These are phyloP conservation scores for Coemansia asiatica DNA, from an alignment of 192 early-diverging fungal genomes.

Conservation along the genomic window DNA sequence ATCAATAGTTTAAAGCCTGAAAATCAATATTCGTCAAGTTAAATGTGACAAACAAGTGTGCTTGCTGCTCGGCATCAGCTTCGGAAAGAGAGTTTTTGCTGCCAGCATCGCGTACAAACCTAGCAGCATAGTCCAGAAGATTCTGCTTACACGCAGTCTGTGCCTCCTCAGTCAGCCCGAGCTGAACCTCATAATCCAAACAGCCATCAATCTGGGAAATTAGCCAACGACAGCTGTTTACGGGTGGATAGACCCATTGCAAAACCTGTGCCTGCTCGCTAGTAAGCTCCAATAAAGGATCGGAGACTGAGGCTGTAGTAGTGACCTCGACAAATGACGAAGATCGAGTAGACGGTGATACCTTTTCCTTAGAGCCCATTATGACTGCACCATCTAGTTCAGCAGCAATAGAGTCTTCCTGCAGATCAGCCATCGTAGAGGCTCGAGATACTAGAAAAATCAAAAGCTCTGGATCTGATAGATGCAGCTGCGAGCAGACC, in stretches of 20 bases:
- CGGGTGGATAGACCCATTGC: constrained; percentile 41
- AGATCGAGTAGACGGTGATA: not conserved
- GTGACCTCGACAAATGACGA: constrained; percentile 8
- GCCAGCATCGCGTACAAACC: constrained; percentile 19
- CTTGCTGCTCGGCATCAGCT: constrained; percentile 29
- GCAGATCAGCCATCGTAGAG: not conserved
- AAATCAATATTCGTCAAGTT: constrained; percentile 11
- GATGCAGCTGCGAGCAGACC: constrained; percentile 18
- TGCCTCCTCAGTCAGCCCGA: constrained; percentile 36
- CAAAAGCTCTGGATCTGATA: constrained; percentile 20
- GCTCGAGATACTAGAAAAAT: not conserved
- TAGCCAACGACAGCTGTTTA: constrained; percentile 37
- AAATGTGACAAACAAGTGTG: constrained; percentile 37
- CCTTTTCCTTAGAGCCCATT: constrained; percentile 1
- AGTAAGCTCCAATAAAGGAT: not conserved
- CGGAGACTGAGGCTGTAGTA: not conserved
- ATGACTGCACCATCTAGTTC: too few species aligned
- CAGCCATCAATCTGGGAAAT: constrained; percentile 42
- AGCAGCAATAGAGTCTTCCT: not conserved
- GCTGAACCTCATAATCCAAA: constrained; percentile 32
- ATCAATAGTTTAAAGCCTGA: not conserved
- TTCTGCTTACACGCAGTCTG: constrained; percentile 36
- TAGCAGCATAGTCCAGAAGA: constrained; percentile 27
- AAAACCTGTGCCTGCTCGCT: constrained; percentile 16
- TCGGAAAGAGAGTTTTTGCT: constrained; percentile 7